Evolutionary conservation across 441 rosid genomes (phyloP), one percentile per base, ranked within the genome.

Genomic region (Flueggea neowawraea): DNA sequence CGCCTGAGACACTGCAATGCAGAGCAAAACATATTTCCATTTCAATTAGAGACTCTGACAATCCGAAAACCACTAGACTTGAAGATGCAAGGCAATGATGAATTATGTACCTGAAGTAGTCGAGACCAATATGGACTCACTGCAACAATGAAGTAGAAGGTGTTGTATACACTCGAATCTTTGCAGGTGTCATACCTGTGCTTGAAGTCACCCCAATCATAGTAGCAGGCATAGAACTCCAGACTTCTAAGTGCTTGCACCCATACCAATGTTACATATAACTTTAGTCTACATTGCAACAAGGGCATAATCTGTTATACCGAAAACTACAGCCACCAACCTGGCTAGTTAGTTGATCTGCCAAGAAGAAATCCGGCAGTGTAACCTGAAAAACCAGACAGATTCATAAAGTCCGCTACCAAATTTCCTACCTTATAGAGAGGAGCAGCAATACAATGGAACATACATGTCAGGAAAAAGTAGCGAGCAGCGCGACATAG

Each of bases 311-410:
- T 22, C 1, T 22, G 28, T 22, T 22, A 22, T 22, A 22, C 28
- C 28, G 28, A 22, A 22, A 22, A 22, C 45, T 43, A 6, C 45
- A 43, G 8, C 1, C 12, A 43, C 45, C 0, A 50, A 84, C 91
- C 84, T 88, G 91, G 74, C 96, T 88, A 55, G 91, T 85, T 14
- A 88, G 58, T 54, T 89, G 96, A 75, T 87, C 96, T 17, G 87
- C 97, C 73, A 85, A 74, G 83, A 89, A 84, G 77, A 89, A 88
- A 74, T 88, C 91, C 0, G 87, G 94, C 36, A 85, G 86, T n/a
- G 80, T 81, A 43, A 88, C 95, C 96, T 87, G 80, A 61, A 60
- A 16, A 5, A 52, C 28, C 28, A 6, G 45, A 43, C 10, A 3
- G 12, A 43, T 43, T 43, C 45, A 43, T 11, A 43, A 43, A 43